phyloP scores from a whole-genome alignment of 2,329 filamentous ascomycete genomes.

The Scytalidium lignicola region DNA sequence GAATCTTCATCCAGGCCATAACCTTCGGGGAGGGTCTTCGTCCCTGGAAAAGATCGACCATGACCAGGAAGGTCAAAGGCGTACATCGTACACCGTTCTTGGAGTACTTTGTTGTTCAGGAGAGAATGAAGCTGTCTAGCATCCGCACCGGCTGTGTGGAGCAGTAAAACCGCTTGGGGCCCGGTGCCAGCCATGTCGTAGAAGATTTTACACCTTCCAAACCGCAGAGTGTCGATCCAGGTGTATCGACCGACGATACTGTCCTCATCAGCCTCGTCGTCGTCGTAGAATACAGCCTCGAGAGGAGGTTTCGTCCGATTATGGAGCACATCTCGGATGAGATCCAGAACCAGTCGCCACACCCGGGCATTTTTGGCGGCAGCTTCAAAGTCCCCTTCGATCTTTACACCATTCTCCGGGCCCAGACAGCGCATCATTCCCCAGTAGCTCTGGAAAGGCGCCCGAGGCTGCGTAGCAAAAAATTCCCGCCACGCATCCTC shows the following conservation, averaged over 20 bases:
- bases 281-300: constrained; percentile 16
- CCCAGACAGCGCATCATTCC: constrained; percentile 37
- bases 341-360: constrained; percentile 42
- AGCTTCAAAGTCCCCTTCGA: constrained; percentile 36
- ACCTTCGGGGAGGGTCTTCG: constrained; percentile 31
- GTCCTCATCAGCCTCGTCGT: constrained; percentile 33
- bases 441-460: constrained; percentile 10
- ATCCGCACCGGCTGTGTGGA: constrained; percentile 42
- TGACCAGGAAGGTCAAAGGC: constrained; percentile 46
- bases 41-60: constrained; percentile 40
- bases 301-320: constrained; percentile 37
- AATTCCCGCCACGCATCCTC: too few species aligned
- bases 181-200: constrained; percentile 43
- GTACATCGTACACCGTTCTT: constrained; percentile 42
- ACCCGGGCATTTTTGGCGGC: constrained; percentile 38
- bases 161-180: constrained; percentile 38
- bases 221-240: constrained; percentile 15
- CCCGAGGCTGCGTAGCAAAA: too few species aligned
- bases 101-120: constrained; percentile 42
- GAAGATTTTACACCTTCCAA: constrained; percentile 41
- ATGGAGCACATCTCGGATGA: constrained; percentile 41
- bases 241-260: constrained; percentile 41
- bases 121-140: constrained; percentile 45
- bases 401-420: constrained; percentile 42
- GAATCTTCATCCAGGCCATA: too few species aligned